Evolutionary conservation across 345 rosid species (phyloP).

Genomic region (Citrus sp.): DNA sequence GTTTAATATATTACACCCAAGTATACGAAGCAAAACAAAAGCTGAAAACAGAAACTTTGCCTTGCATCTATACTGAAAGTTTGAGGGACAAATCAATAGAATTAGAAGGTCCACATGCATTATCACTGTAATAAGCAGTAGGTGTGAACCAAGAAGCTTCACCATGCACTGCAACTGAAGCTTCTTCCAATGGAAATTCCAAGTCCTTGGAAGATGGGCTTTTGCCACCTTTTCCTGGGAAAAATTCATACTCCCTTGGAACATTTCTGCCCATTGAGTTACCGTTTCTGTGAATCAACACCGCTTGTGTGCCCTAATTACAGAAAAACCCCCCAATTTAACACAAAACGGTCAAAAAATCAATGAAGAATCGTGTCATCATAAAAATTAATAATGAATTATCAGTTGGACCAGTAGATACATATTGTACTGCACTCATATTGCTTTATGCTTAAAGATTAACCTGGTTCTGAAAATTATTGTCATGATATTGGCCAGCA

Average conservation of each 20-base stretch:
- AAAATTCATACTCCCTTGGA: constrained; percentile 66
- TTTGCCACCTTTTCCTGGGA: constrained; percentile 47
- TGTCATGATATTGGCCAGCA: constrained; percentile 12
- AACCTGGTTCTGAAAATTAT: constrained; percentile 24
- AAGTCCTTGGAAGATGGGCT: constrained; percentile 36
- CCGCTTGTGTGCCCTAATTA: constrained; percentile 30
- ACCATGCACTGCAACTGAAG: constrained; percentile 32
- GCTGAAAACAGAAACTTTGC: constrained; percentile 16
- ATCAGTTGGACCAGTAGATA: neutral
- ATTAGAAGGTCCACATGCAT: constrained; percentile 28
- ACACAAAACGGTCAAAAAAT: neutral
- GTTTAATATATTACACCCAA: constrained; percentile 11
- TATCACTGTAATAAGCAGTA: constrained; percentile 17
- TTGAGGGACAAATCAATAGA: constrained; percentile 84
- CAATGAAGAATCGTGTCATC: neutral
- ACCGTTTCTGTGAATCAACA: constrained; percentile 33
- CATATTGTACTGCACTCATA: neutral
- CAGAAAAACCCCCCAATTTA: neutral
- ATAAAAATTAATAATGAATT: neutral
- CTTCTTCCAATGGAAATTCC: constrained; percentile 27
- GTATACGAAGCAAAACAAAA: constrained; percentile 9
- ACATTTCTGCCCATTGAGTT: constrained; percentile 23
- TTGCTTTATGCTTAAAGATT: neutral
- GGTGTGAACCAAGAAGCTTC: constrained; percentile 31
- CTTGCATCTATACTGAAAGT: constrained; percentile 45